Evolutionary conservation across 2,329 filamentous ascomycete genomes (phyloP), one percentile per base, ranked within the genome.

Genomic region (Penicillium olsonii): DNA sequence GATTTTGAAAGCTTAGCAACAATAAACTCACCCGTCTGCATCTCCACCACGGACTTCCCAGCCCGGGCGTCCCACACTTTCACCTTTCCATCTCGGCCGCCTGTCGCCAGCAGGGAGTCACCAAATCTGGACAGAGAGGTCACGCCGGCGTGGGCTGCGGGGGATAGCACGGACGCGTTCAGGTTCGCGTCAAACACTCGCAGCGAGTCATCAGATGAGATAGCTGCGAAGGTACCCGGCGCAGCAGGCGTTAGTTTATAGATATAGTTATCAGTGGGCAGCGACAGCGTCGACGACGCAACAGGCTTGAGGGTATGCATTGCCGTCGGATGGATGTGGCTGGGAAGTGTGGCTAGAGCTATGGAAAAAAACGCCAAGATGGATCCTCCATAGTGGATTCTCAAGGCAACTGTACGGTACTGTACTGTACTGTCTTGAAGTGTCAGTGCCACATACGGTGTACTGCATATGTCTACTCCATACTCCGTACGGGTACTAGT

Each of bases 131-230:
- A 61, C 48, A 75, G 52, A 15, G 67, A 67, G 4, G 72, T 75
- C 12, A 75, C 70, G 12, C 70, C 71, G 18, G 59, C 64, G 22
- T 74, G 70, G 17, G 67, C 58, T n/a, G 47, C 27, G 22, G 14
- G 3, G 3, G 47, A 45, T 17, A 49, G n/a, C 29, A 49, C 42
- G 5, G 47, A 39, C 62, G 44, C 66, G 62, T 15, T 63, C 53
- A 34, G 75, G 62, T 40, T 63, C 61, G 66, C 67, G 56, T 74
- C 70, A 51, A 75, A 69, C 7, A 72, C 54, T 12, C 73, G 69
- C 42, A 76, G 59, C 15, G 73, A 75, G 59, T 75, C 71, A 62
- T 76, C 73, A 15, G 73, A 76, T 7, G 72, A 73, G 47, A 75
- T 75, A 35, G 69, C 71, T 12, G 72, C 72, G 37, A 76, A 66